Evolutionary conservation across 352 stramenopile genomes (phyloP).

Genomic region (Phytophthora sp.): DNA sequence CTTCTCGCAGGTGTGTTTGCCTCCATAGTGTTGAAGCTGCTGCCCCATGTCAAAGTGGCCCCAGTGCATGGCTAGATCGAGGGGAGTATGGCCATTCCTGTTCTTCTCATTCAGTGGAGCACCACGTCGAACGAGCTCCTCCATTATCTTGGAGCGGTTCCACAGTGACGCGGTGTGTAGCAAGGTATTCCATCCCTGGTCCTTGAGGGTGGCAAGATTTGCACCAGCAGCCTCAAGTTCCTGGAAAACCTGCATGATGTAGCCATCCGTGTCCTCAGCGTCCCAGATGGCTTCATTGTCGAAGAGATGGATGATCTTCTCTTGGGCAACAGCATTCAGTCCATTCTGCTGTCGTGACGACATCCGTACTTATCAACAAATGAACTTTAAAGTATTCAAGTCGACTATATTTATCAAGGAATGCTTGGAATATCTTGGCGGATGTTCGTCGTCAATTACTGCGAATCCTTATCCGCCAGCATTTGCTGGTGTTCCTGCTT

Average conservation of each 20-base stretch:
- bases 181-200: slow-evolving; percentile 55
- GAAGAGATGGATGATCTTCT: slow-evolving; percentile 54
- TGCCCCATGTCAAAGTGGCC: slow-evolving; percentile 58
- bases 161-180: slow-evolving; percentile 57
- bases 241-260: slow-evolving; percentile 47
- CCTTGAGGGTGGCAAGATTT: slow-evolving; percentile 34
- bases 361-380: slow-evolving; percentile 23
- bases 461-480: slow-evolving; percentile 14
- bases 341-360: slow-evolving; percentile 11
- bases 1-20: slow-evolving; percentile 64
- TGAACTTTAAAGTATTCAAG: neutral
- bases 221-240: slow-evolving; percentile 40
- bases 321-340: slow-evolving; percentile 23
- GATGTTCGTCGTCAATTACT: slow-evolving; percentile 1
- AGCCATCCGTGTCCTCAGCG: slow-evolving; percentile 57
- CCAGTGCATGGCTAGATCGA: slow-evolving; percentile 65
- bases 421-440: neutral
- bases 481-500: slow-evolving; percentile 46
- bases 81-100: slow-evolving; percentile 54
- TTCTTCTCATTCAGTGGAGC: slow-evolving; percentile 55
- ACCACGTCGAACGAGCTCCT: slow-evolving; percentile 53
- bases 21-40: slow-evolving; percentile 63
- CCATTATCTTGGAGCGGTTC: slow-evolving; percentile 57
- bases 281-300: slow-evolving; percentile 68
- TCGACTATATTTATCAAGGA: slow-evolving; percentile 37